Evolutionary conservation across 176 grass and related monocot species (phyloP), one percentile per base, ranked within the genome.

Genomic region (Calamus simplicifolius): DNA sequence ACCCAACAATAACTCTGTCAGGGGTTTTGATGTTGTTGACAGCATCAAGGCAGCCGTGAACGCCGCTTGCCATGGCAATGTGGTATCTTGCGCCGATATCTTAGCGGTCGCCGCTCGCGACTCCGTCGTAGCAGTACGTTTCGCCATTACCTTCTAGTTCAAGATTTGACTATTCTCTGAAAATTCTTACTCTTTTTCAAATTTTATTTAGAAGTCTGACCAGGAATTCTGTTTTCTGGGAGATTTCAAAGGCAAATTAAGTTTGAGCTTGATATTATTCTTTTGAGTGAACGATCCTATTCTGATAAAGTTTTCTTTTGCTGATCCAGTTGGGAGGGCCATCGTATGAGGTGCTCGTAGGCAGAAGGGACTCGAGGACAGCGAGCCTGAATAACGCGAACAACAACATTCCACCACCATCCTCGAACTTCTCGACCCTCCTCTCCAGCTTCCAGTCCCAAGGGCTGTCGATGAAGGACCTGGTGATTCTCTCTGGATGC

Each of bases 1-100:
- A 15, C 82, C 89, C 0, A 95, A 89, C 69, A 27, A 5, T 52
- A 85, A 95, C 66, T 95, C 89, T 8, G 57, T 15, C 53, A 80
- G 85, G 52, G 89, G 89, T 56, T 85, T 75, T 64, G 81, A 95
- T 2, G 79, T 89, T 25, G 82, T 89, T 51, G 89, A 95, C 54
- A 54, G 60, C 65, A 75, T 89, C 58, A 95, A 95, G 75, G 69
- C 50, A 21, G 79, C 85, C 18, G 72, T 95, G n/a, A 57, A 89
- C 62, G 61, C 49, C 53, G 79, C 61, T 26, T 95, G 89, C 68
- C 31, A 58, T n/a, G 58, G 79, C 6, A 95, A 69, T 69, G 73
- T 89, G 1, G 79, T 89, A 18, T 95, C 89, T 59, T 95, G 89
- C 69, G 73, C 81, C 50, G 85, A 95, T 74, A 69, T 85, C 54